Conservation (phyloP, 495 filamentous ascomycete genomes). For the Xylaria bambusicola region DNA sequence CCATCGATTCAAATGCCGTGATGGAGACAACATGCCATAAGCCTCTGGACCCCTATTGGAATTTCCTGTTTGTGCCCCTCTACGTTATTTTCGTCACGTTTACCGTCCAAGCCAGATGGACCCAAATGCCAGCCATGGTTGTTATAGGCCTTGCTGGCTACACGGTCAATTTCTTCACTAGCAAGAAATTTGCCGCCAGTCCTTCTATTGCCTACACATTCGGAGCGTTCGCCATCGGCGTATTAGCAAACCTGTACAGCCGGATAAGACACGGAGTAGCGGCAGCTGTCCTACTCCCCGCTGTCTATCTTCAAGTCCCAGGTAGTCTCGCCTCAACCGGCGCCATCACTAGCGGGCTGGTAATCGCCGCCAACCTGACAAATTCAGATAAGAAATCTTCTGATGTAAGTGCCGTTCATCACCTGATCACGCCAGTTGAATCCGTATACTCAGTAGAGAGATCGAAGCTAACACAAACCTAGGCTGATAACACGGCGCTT, state of each 20-base stretch:
- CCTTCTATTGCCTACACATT: slow-evolving; percentile 80
- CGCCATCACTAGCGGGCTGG: slow-evolving; percentile 67
- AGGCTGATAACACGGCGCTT: slow-evolving; percentile 2
- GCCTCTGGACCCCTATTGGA: slow-evolving; percentile 59
- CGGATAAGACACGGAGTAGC: slow-evolving; percentile 76
- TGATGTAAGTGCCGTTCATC: slow-evolving; percentile 16
- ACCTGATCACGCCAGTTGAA: too few species aligned
- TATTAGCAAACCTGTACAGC: slow-evolving; percentile 82
- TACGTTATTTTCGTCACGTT: slow-evolving; percentile 78
- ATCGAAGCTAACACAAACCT: slow-evolving; percentile 4
- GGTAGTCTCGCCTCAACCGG: slow-evolving; percentile 78
- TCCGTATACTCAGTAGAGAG: too few species aligned
- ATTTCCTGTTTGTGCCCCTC: slow-evolving; percentile 69
- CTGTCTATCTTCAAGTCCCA: slow-evolving; percentile 89
- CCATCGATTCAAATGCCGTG: slow-evolving; percentile 70
- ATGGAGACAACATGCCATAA: slow-evolving; percentile 68
- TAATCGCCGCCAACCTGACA: slow-evolving; percentile 67
- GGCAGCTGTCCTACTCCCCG: slow-evolving; percentile 81
- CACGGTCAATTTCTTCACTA: slow-evolving; percentile 75
- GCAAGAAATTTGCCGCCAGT: slow-evolving; percentile 67
- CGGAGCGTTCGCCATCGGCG: slow-evolving; percentile 78
- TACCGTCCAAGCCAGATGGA: slow-evolving; percentile 85
- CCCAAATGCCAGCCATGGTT: slow-evolving; percentile 79
- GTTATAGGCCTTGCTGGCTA: slow-evolving; percentile 77
- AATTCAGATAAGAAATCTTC: slow-evolving; percentile 24